phyloP scores from a whole-genome alignment of 192 early-diverging fungal species.

The Jimgerdemannia flammicorona region DNA sequence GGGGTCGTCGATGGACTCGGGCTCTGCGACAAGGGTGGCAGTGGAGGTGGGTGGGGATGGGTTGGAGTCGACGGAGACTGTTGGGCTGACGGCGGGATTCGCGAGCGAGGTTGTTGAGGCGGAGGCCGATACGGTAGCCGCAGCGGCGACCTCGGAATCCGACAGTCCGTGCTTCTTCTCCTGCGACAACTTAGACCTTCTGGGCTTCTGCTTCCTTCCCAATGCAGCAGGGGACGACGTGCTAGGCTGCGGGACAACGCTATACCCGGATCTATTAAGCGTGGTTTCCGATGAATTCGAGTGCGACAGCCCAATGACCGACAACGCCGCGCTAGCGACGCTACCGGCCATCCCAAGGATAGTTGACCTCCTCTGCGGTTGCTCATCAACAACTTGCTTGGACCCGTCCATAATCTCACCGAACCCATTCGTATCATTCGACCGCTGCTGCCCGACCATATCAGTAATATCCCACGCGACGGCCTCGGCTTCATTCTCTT shows the following conservation, averaged over 20 bases:
- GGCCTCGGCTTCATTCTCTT: neutral
- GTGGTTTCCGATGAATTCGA: neutral
- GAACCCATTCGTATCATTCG: neutral
- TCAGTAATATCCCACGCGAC: neutral
- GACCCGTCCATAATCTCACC: neutral
- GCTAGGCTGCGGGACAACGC: neutral
- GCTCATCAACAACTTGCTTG: too few relatives aligned
- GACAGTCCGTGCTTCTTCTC: neutral
- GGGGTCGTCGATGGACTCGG: neutral
- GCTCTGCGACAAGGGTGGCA: neutral
- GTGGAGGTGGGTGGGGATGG: too few relatives aligned
- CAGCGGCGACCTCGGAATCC: neutral
- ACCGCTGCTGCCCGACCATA: neutral
- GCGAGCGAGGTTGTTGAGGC: neutral
- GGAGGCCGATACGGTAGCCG: neutral
- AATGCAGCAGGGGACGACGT: neutral
- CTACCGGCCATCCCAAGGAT: slow-evolving; percentile 14
- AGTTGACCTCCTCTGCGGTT: neutral
- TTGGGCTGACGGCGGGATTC: neutral
- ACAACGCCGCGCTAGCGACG: slow-evolving; percentile 14
- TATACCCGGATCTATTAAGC: neutral
- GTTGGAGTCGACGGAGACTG: too few relatives aligned
- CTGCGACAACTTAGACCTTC: neutral
- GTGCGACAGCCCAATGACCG: slow-evolving; percentile 2
- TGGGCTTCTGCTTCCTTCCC: neutral